Percentiles rank a stretch among this genome's conserved stretches.
Evolutionary conservation across 1,284 basidiomycete genomes (phyloP).

Genomic region (Vanrija sp.): DNA sequence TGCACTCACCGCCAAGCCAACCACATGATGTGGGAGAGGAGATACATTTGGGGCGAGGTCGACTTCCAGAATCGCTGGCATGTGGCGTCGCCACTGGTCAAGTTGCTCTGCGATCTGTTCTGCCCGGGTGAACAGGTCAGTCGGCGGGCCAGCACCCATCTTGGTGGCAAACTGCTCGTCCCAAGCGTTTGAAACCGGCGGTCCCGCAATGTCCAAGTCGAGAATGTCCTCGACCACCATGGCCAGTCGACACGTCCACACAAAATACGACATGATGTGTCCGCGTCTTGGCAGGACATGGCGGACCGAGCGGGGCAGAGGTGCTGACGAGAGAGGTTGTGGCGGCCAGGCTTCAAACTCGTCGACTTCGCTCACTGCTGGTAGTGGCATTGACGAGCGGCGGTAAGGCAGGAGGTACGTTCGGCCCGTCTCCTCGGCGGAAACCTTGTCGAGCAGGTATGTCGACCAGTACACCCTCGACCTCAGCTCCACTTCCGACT

Average conservation of each 20-base stretch:
- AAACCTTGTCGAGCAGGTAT: conserved; percentile 50
- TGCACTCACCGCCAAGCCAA: conserved; percentile 33
- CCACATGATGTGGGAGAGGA: conserved; percentile 38
- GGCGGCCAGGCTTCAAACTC: conserved; percentile 50
- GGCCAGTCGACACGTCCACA: conserved; percentile 38
- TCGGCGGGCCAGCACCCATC: conserved; percentile 1
- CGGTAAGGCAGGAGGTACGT: conserved; percentile 46
- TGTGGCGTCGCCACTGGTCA: conserved; percentile 25
- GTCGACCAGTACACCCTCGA: conserved; percentile 48
- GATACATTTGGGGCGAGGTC: conserved; percentile 14
- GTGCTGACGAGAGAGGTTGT: conserved; percentile 21
- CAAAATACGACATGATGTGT: conserved; percentile 38
- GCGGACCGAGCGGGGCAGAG: conserved; percentile 18
- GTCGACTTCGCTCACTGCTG: conserved; percentile 47
- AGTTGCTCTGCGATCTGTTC: conserved; percentile 26
- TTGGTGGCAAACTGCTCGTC: conserved; percentile 9
- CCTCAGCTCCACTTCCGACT: conserved; percentile 38
- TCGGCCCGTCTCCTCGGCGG: conserved; percentile 50
- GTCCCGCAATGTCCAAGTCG: conserved; percentile 32
- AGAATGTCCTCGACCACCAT: conserved; percentile 44
- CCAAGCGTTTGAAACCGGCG: conserved; percentile 13
- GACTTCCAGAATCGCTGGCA: conserved; percentile 30
- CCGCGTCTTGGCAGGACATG: conserved; percentile 27
- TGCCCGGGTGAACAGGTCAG: conserved; percentile 7
- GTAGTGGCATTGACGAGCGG: conserved; percentile 46